phyloP scores from a whole-genome alignment of 2,329 filamentous ascomycete genomes.

The Catunica adiposa region DNA sequence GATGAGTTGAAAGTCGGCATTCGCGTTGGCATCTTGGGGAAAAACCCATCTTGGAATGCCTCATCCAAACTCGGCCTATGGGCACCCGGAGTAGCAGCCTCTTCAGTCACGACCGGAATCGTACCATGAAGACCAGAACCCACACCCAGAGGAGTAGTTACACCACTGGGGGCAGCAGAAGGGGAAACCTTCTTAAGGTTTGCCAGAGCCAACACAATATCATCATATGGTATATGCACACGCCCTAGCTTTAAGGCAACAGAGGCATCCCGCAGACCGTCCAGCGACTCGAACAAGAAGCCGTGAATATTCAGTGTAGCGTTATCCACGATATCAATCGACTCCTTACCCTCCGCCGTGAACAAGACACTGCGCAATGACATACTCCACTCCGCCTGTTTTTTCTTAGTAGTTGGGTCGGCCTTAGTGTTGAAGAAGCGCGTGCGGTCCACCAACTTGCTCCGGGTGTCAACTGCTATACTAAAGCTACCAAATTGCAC shows the following conservation, averaged over 20 bases:
- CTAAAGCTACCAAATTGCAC: slow-evolving; percentile 73
- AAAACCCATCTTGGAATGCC: slow-evolving; percentile 23
- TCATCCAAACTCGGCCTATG: slow-evolving; percentile 4
- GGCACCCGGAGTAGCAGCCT: background rate
- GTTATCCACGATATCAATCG: slow-evolving; percentile 76
- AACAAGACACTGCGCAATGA: slow-evolving; percentile 75
- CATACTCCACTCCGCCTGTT: slow-evolving; percentile 88
- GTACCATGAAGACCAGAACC: background rate
- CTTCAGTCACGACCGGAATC: background rate
- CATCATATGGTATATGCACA: slow-evolving; percentile 79
- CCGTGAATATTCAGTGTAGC: slow-evolving; percentile 83
- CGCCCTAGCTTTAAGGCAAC: slow-evolving; percentile 82
- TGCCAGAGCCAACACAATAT: slow-evolving; percentile 56
- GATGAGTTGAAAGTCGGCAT: slow-evolving; percentile 12
- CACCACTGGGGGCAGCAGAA: background rate
- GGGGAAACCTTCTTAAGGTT: slow-evolving; percentile 56
- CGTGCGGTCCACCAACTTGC: slow-evolving; percentile 78
- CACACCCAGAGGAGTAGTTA: background rate
- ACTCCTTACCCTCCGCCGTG: slow-evolving; percentile 67
- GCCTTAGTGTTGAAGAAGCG: slow-evolving; percentile 58
- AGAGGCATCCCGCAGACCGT: slow-evolving; percentile 78
- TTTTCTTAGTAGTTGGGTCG: slow-evolving; percentile 34
- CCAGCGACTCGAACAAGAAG: slow-evolving; percentile 65
- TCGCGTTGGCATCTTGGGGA: slow-evolving; percentile 8
- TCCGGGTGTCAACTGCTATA: slow-evolving; percentile 75